Percentiles rank a stretch among this genome's conserved stretches.
Conservation (phyloP, 495 filamentous ascomycete genomes). For the Penicillium canariense region DNA sequence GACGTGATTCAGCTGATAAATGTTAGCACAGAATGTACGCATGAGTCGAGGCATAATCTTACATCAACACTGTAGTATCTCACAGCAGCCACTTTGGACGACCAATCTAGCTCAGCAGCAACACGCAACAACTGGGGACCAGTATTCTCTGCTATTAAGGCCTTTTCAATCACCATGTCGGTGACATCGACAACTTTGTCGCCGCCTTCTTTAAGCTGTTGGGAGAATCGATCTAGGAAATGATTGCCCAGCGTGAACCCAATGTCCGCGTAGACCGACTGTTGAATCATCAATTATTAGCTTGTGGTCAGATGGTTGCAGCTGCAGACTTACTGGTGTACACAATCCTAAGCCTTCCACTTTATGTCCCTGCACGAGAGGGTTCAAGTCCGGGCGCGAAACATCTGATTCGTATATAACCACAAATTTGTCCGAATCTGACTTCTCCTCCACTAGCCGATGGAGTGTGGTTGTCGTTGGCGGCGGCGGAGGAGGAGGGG, state of each 20-base stretch:
- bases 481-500: neutral
- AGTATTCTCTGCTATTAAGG: neutral
- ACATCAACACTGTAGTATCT: neutral
- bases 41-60: neutral
- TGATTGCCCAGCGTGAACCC: neutral
- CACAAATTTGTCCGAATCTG: neutral
- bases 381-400: slow-evolving; percentile 12
- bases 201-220: neutral
- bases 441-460: neutral
- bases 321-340: neutral
- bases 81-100: neutral
- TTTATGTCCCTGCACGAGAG: neutral
- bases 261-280: neutral
- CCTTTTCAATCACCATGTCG: neutral
- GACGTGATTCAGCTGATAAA: too few relatives aligned
- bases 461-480: neutral
- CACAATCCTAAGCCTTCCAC: neutral
- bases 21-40: neutral
- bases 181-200: neutral
- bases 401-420: slow-evolving; percentile 12
- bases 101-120: neutral
- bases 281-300: neutral
- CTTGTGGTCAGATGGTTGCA: neutral
- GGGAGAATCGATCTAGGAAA: neutral
- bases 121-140: neutral